phyloP scores from a whole-genome alignment of 305 asterid genomes.

The Fraxinus angustifolia region DNA sequence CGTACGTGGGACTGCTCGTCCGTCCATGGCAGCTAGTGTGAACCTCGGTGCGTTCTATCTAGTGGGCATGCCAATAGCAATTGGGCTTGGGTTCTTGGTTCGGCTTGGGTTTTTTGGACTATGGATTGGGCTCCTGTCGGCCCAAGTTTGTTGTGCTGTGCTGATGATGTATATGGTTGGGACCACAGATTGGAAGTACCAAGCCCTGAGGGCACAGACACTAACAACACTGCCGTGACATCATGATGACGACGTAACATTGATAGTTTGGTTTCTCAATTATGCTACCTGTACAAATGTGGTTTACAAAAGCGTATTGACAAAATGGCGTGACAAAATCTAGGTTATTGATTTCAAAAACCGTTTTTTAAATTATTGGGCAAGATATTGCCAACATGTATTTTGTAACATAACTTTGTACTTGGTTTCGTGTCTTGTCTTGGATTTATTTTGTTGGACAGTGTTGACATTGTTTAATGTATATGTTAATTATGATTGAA shows the following conservation, averaged over 20 bases:
- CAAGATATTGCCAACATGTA: too few species aligned
- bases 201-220: constrained; percentile 60
- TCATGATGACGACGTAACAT: constrained; percentile 31
- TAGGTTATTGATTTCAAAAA: not conserved
- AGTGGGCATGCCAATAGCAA: constrained; percentile 77
- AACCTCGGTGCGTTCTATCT: constrained; percentile 76
- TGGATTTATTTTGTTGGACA: not conserved
- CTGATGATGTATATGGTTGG: constrained; percentile 75
- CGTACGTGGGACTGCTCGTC: constrained; percentile 74
- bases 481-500: not conserved
- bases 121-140: constrained; percentile 72
- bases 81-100: constrained; percentile 55
- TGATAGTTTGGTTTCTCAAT: constrained; percentile 11
- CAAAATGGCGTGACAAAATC: too few species aligned
- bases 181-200: constrained; percentile 66
- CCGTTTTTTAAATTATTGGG: too few species aligned
- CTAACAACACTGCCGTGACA: constrained; percentile 44
- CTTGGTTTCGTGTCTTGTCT: not conserved
- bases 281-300: not conserved
- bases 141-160: constrained; percentile 79
- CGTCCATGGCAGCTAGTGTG: constrained; percentile 75
- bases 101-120: constrained; percentile 73
- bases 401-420: too few species aligned
- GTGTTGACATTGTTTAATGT: not conserved
- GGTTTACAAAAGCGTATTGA: too few species aligned